Evolutionary conservation across 768 basidiomycete species (phyloP).

Genomic region (Phylloporus sp.): DNA sequence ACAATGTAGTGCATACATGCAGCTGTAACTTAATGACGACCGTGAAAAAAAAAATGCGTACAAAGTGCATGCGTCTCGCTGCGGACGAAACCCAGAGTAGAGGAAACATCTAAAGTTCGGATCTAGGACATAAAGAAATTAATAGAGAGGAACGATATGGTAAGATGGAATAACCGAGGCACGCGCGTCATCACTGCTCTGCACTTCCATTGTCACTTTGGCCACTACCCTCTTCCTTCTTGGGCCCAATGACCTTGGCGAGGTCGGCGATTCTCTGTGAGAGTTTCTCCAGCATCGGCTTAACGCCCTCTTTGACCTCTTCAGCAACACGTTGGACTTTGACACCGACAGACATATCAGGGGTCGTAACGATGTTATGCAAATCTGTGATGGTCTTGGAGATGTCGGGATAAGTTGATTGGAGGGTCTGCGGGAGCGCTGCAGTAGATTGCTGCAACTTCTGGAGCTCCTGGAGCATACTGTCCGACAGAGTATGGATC

Average conservation of each 20-base stretch:
- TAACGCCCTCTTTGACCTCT: slow-evolving; percentile 58
- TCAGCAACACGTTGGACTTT: slow-evolving; percentile 54
- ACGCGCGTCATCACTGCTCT: slow-evolving; percentile 6
- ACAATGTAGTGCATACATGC: slow-evolving; percentile 17
- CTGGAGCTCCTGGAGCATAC: slow-evolving; percentile 63
- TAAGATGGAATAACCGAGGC: slow-evolving; percentile 4
- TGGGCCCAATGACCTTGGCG: slow-evolving; percentile 23
- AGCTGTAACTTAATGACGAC: slow-evolving; percentile 5
- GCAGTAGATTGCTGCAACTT: slow-evolving; percentile 60
- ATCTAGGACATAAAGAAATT: slow-evolving; percentile 20
- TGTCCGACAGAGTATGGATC: slow-evolving; percentile 59
- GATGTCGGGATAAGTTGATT: slow-evolving; percentile 55
- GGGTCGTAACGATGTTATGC: slow-evolving; percentile 45
- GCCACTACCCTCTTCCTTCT: slow-evolving; percentile 24
- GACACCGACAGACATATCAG: slow-evolving; percentile 57
- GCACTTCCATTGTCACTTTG: slow-evolving; percentile 11
- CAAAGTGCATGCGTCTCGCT: slow-evolving; percentile 19
- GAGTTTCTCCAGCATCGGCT: slow-evolving; percentile 55
- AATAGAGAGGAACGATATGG: slow-evolving; percentile 5
- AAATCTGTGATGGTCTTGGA: slow-evolving; percentile 52
- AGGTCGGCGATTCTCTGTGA: slow-evolving; percentile 37
- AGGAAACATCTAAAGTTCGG: slow-evolving; percentile 25
- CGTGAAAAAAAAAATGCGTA: slow-evolving; percentile 17
- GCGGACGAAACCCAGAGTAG: slow-evolving; percentile 7
- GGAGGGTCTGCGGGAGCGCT: slow-evolving; percentile 56